phyloP scores from a whole-genome alignment of 2,329 filamentous ascomycete genomes.

The Colletotrichum sp. region DNA sequence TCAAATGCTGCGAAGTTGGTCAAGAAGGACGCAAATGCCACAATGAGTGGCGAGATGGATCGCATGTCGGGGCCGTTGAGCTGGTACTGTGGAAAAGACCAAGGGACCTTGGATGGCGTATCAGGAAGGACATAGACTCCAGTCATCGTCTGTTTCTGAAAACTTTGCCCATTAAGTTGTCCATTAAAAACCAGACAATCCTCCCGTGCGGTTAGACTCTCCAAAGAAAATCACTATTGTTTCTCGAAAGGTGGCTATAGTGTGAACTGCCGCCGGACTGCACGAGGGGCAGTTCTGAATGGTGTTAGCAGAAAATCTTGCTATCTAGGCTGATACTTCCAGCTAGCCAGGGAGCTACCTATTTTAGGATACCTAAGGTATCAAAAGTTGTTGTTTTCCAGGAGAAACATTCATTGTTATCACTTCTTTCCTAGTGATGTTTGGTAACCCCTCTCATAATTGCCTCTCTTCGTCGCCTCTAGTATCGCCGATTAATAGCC shows the following conservation, averaged over 20 bases:
- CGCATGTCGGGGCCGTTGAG: neutral
- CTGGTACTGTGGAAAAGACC: neutral
- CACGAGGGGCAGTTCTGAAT: neutral
- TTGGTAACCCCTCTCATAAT: too few species aligned
- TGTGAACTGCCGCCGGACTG: neutral
- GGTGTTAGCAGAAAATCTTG: too few species aligned
- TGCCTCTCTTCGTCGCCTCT: too few species aligned
- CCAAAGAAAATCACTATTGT: fast-evolving
- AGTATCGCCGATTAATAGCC: neutral
- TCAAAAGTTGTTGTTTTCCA: too few species aligned
- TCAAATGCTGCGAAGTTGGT: neutral
- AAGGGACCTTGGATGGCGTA: neutral
- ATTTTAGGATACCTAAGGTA: too few species aligned
- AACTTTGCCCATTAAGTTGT: neutral
- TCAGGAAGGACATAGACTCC: neutral
- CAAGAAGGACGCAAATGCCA: neutral
- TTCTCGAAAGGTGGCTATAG: neutral
- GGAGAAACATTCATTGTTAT: too few species aligned
- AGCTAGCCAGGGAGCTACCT: too few species aligned
- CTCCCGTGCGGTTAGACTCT: fast-evolving
- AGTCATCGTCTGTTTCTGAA: neutral
- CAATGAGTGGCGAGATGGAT: neutral
- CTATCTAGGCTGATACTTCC: too few species aligned
- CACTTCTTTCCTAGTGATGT: too few species aligned
- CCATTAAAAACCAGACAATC: neutral